Evolutionary conservation across 2,329 filamentous ascomycete species (phyloP).

Genomic region (Colletotrichum gigasporum): DNA sequence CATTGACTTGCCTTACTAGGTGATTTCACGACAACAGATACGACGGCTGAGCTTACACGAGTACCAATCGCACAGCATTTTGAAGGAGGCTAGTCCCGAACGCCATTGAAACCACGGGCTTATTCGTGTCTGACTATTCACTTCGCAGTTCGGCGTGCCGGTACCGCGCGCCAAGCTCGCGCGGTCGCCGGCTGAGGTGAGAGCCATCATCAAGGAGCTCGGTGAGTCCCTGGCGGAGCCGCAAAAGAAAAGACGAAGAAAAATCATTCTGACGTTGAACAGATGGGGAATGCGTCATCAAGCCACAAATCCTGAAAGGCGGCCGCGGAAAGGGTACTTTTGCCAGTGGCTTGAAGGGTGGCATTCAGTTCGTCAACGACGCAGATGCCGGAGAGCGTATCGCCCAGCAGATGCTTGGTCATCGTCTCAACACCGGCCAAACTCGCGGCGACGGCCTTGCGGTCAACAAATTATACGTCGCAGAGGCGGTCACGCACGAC

Average conservation of each 20-base stretch:
- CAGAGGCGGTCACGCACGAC: slow-evolving; percentile 40
- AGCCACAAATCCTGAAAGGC: slow-evolving; percentile 38
- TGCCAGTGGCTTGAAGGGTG: background rate
- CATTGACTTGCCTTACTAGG: too few species aligned
- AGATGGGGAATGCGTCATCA: slow-evolving; percentile 38
- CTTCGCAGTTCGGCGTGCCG: slow-evolving; percentile 36
- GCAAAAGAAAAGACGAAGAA: too few species aligned
- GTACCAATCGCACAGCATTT: background rate
- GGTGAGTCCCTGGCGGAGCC: too few species aligned
- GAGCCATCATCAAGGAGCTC: slow-evolving; percentile 34
- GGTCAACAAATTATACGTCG: slow-evolving; percentile 47
- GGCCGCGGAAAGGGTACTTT: background rate
- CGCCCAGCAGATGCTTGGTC: slow-evolving; percentile 35
- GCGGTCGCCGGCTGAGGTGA: slow-evolving; percentile 34
- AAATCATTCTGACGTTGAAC: background rate
- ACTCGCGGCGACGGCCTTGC: background rate
- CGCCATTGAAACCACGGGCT: too few species aligned
- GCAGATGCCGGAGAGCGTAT: slow-evolving; percentile 32
- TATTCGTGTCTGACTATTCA: background rate
- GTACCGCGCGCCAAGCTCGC: slow-evolving; percentile 37
- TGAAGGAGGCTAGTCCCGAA: background rate
- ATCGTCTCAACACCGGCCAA: background rate
- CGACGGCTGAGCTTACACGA: slow-evolving; percentile 1
- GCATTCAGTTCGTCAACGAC: slow-evolving; percentile 19
- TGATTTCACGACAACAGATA: background rate